Evolutionary conservation across 2,329 filamentous ascomycete genomes (phyloP).

Genomic region (Huntiella bhutanensis): DNA sequence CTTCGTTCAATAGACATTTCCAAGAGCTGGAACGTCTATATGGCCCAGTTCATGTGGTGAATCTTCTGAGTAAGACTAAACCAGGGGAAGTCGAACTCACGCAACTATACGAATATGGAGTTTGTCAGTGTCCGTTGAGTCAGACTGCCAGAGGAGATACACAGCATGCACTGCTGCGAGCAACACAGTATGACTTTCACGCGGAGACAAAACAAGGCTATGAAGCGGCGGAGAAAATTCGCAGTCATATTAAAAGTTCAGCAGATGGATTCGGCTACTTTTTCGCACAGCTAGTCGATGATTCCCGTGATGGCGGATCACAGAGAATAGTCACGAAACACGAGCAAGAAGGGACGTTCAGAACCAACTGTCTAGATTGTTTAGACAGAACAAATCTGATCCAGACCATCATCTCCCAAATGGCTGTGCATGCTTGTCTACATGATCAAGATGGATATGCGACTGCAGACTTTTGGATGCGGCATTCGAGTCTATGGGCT

Average conservation of each 20-base stretch:
- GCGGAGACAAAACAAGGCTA: conserved; percentile 83
- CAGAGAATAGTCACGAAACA: conserved; percentile 47
- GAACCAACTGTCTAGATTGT: conserved; percentile 92
- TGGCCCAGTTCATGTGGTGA: conserved; percentile 80
- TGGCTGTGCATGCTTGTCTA: conserved; percentile 77
- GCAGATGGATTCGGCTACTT: conserved; percentile 87
- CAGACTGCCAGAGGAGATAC: conserved; percentile 19
- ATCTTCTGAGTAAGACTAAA: conserved; percentile 81
- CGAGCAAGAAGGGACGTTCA: conserved; percentile 87
- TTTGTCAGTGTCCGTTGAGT: conserved; percentile 55
- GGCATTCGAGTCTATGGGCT: conserved; percentile 86
- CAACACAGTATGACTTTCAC: conserved; percentile 91
- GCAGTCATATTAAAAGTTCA: conserved; percentile 56
- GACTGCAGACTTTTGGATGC: conserved; percentile 69
- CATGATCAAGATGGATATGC: conserved; percentile 50
- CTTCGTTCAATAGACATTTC: conserved; percentile 91
- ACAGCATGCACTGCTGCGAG: conserved; percentile 49
- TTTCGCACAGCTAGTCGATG: conserved; percentile 52
- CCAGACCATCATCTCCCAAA: conserved; percentile 85
- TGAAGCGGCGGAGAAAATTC: conserved; percentile 74
- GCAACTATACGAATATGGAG: conserved; percentile 57
- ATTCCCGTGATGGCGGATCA: conserved; percentile 21
- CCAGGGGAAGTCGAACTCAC: conserved; percentile 72
- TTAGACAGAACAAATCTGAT: conserved; percentile 90
- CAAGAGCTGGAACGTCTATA: conserved; percentile 71